Base-by-base conservation (phyloP, 1,284 basidiomycete genomes). In the Sanghuangporus sanghuang region DNA sequence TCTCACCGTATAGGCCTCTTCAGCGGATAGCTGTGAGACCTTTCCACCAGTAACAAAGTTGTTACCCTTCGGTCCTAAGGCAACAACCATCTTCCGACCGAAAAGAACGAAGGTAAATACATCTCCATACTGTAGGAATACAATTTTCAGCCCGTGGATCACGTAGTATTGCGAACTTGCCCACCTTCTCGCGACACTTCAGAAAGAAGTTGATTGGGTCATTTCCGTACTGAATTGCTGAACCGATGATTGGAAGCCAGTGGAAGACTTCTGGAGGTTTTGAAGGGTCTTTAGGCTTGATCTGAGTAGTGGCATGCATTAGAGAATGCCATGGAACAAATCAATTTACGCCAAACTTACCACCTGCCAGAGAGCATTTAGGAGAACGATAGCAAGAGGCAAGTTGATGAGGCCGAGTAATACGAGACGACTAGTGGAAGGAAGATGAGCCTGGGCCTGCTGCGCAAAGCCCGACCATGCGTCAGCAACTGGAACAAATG, bases 21-120 rank as follows among this genome's bases (percentile, higher is more conserved):
- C 97, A 1, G 97, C 97, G 50, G 92, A 96, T 65, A 99, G 89
- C 52, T 95, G 88, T 1, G 87, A 87, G 50, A 94, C 86, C 77
- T 96, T 96, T 50, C 96, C 97, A 65, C 97, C 96, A 38, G 99
- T 85, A 64, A 98, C 81, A 68, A 98, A 90, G 78, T 98, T 96
- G 75, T 93, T 96, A 32, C 97, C 97, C 74, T 93, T 92, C 46
- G 94, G 82, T 42, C 96, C 93, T 32, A 99, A 83, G 1, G 95
- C 90, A 62, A 96, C 96, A 0, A 96, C 98, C 68, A 98, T 86
- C 62, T 86, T 87, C 65, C 94, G 86, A 52, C 96, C 96, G 52
- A 98, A 79, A 8, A 99, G 80, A 55, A 95, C 80, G 75, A 96
- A 98, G 0, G 96, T 97, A 78, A 98, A 99, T n/a, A 98, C 87